Percentiles rank a stretch among this genome's conserved stretches.
phyloP scores from a whole-genome alignment of 2,329 filamentous ascomycete species.

The Fusarium coicis region DNA sequence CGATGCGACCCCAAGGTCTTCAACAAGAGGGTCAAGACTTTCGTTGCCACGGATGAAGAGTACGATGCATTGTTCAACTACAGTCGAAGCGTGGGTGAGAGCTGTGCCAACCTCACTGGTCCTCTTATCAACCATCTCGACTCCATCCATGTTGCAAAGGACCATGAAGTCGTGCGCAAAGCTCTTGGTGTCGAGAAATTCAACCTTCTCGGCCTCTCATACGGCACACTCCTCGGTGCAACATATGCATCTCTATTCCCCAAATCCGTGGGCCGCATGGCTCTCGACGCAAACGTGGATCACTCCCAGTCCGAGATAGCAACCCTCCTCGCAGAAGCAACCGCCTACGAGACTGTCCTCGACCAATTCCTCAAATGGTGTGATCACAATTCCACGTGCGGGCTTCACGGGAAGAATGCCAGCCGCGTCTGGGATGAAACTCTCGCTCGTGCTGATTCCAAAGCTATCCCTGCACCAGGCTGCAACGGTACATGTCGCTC shows the following conservation, averaged over 20 bases:
- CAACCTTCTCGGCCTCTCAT: conserved; percentile 51
- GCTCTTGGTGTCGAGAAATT: conserved; percentile 40
- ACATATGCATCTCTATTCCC: conserved; percentile 49
- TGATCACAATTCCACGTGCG: conserved; percentile 20
- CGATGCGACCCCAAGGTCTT: conserved; percentile 50
- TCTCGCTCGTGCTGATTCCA: conserved; percentile 19
- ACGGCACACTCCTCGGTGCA: conserved; percentile 50
- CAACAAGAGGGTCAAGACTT: conserved; percentile 30
- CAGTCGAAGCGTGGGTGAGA: conserved; percentile 33
- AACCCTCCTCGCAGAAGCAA: conserved; percentile 21
- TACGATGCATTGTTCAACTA: conserved; percentile 22
- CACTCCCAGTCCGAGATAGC: conserved; percentile 33
- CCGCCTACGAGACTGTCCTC: conserved; percentile 32
- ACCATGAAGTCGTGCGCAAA: conserved; percentile 37
- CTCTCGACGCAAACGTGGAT: conserved; percentile 45
- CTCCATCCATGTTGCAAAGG: conserved; percentile 37
- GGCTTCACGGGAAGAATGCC: conserved; percentile 36
- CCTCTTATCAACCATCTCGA: conserved; percentile 41
- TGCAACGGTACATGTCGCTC: conserved; percentile 31
- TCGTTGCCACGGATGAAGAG: conserved; percentile 15
- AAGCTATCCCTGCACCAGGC: conserved; percentile 21
- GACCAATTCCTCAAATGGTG: conserved; percentile 41
- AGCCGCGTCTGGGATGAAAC: conserved; percentile 27
- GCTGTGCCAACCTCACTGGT: conserved; percentile 37
- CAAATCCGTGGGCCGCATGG: conserved; percentile 40